Base-by-base conservation (phyloP, 495 filamentous ascomycete genomes). In the Aspergillus nanangensis region DNA sequence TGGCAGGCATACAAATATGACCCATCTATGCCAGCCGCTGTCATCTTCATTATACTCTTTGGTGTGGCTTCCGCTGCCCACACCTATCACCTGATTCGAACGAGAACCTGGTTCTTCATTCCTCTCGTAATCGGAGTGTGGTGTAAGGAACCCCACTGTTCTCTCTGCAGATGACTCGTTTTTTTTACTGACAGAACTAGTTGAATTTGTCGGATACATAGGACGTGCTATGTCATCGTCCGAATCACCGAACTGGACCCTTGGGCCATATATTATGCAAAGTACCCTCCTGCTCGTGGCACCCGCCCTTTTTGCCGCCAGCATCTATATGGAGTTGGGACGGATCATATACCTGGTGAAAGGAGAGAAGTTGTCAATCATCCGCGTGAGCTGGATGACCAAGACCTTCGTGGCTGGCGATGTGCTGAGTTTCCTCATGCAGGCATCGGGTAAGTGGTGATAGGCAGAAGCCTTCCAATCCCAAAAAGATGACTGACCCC, bases 251-350 rank as follows among this genome's bases (percentile, higher is more conserved):
- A 45, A 70, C 38, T 57, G 48, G 48, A 62, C 52, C 5, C 47
- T 59, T 1, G 56, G 55, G 1, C 68, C 72, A 0, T 82, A 75
- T 47, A 55, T 75, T 21, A 65, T 69, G 42, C 74, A 79, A 53
- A 65, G 62, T 14, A 47, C 69, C 5, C 55, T 76, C 14, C 59
- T 78, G 5, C 63, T 79, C 2, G 44, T 79, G 7, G 72, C 73
- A 0, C 77, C 75, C 5, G 68, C 70, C 1, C 53, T 78, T 8
- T 76, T 69, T 50, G 76, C 78, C 5, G 78, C 77, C 0, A 75
- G 72, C 0, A 75, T 82, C 23, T 82, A 80, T 57, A 82, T 79
- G 75, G 60, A 68, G 19, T 65, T 80, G 8, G 78, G 69, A 0
- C 67, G 78, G 1, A 48, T 80, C 7, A 72, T 80, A 27, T 20